Evolutionary conservation across 768 basidiomycete genomes (phyloP).

Genomic region (Fomitopsis pulvina): DNA sequence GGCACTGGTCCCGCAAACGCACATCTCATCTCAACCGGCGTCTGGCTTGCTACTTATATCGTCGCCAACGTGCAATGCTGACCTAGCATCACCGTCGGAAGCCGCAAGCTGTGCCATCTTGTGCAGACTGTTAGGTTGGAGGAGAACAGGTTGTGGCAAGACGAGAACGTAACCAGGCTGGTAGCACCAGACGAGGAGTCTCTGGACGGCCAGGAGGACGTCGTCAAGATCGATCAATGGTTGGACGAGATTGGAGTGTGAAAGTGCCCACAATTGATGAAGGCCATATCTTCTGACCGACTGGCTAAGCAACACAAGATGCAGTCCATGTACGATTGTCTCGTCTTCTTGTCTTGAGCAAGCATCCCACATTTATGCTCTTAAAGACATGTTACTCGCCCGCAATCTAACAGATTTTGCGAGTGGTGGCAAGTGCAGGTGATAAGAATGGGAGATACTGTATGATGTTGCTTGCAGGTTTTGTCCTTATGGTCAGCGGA

Average conservation of each 20-base stretch:
- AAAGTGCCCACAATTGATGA: not conserved
- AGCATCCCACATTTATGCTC: no score
- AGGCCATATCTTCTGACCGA: no score
- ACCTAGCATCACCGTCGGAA: slow-evolving; percentile 18
- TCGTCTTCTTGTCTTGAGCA: no score
- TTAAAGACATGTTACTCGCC: no score
- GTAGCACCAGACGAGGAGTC: slow-evolving; percentile 7
- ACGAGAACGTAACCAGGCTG: slow-evolving; percentile 19
- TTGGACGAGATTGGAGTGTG: slow-evolving; percentile 48
- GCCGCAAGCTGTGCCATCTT: slow-evolving; percentile 38
- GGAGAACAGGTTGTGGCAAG: slow-evolving; percentile 35
- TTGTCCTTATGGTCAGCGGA: no score
- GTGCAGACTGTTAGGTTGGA: slow-evolving; percentile 28
- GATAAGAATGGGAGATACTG: no score
- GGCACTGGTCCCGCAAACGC: slow-evolving; percentile 57
- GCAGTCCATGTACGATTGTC: no score
- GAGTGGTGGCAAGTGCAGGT: no score
- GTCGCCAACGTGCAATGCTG: slow-evolving; percentile 39
- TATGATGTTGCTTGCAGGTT: no score
- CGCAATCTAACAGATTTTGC: no score
- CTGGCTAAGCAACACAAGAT: no score
- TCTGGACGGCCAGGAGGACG: slow-evolving; percentile 31
- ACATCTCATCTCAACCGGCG: slow-evolving; percentile 62
- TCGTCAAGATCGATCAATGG: slow-evolving; percentile 43
- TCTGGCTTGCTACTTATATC: slow-evolving; percentile 56